Base-by-base conservation (phyloP, 2,329 filamentous ascomycete genomes). In the Pseudogymnoascus sp. region DNA sequence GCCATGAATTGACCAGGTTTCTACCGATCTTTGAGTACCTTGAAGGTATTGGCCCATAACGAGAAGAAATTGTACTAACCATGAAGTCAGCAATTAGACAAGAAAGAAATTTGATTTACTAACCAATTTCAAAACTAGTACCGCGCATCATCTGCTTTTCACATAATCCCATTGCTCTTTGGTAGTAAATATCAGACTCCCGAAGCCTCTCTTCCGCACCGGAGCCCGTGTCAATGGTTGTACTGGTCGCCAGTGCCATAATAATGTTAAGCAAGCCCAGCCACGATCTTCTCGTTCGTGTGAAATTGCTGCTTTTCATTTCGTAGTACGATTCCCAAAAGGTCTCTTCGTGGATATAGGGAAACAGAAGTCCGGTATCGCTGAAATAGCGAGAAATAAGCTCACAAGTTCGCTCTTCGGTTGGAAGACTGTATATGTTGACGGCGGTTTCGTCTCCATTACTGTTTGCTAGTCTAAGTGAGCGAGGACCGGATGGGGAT, bases 1-100 rank as follows among this genome's bases (percentile, higher is more conserved):
- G 0, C 82, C 82, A 65, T 84, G 82, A 0, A 80, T 75, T 0
- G 76, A 80, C 81, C 82, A 85, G 1, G 82, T 78, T 62, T 83
- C 77, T 2, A 82, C 74, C 0, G 81, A 82, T 19, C 78, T 78
- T 38, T 82, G 79, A 0, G 81, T 83, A 1, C 82, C 81, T 66
- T 84, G 81, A 0, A 84, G 73, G 63, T 84, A 84, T 59, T 81
- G 79, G 4, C 76, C 77, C 66, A 79, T 75, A 0, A 84, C 64
- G 0, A 84, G 72, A 6, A 83, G 73, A 43, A 76, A 77, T 68
- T 83, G 80, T 0, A 83, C 81, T 76, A 62, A 12, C 59, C 6
- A 8, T 26, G n/a, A 10, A n/a, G 16, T 41, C 26, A 26, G 12
- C 22, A 56, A 28, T 24, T 24, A 31, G n/a, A 40, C 37, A 19